Base-by-base conservation (phyloP, 192 early-diverging fungal species). In the Backusella morwellensis region DNA sequence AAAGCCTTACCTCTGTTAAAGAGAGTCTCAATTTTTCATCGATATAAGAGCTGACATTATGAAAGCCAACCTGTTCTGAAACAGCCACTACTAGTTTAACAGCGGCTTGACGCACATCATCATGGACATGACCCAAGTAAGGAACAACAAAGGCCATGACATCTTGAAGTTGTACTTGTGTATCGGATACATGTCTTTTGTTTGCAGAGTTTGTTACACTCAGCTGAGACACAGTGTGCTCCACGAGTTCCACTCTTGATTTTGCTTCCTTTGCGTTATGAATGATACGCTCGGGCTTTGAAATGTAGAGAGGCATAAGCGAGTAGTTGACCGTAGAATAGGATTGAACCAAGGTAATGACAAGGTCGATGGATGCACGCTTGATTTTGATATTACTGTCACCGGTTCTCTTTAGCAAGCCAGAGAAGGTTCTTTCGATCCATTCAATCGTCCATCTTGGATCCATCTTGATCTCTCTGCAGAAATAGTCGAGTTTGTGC, bases 261-360 rank as follows among this genome's bases (percentile, higher is more conserved):
- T 66, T 42, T 34, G 69, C 76, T 32, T 77, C 76, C 36, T 77
- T 77, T 23, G 71, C 47, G n/a, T 70, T 40, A 34, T 77, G 76
- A 21, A 77, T 77, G 50, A 77, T 21, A 63, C 76, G 47, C 4
- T 77, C 76, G 15, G 76, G 76, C 47, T 71, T 77, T 35, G 70
- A 41, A 15, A 77, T 72, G 21, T 36, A 77, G 7, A 72, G 35
- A 2, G 69, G 54, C 36, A 77, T 40, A 35, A 77, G 41, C 11
- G 56, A 32, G 32, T 38, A 56, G 14, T 56, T 35, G 7, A 23
- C 12, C 3, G 32, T 44, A 15, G 44, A 54, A 23, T 77, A 66
- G 11, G 76, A 72, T 5, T 72, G 76, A 41, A 70, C 12, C 14
- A 77, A 29, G n/a, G 41, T 38, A 4, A 77, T 26, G 3, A 77